phyloP scores from a whole-genome alignment of 305 asterid species.

The Solanum hybrid region DNA sequence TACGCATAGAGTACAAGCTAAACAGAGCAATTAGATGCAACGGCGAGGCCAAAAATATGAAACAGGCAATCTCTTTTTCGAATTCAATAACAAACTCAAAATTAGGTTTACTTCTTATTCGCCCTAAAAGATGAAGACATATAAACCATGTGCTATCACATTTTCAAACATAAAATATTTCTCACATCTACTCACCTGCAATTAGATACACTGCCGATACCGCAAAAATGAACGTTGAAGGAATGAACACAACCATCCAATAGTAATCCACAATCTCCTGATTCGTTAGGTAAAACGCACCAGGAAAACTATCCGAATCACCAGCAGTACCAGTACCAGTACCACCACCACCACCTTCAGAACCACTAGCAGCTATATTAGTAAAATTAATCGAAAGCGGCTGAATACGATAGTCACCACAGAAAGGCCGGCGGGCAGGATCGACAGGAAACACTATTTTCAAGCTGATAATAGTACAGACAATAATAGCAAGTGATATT shows the following conservation, averaged over 20 bases:
- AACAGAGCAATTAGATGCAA: neutral
- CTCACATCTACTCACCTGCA: conserved; percentile 37
- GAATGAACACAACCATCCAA: conserved; percentile 91
- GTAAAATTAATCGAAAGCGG: conserved; percentile 61
- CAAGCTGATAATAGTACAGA: conserved; percentile 58
- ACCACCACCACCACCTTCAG: conserved; percentile 7
- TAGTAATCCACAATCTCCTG: conserved; percentile 88
- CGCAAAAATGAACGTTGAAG: conserved; percentile 47
- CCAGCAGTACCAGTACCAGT: conserved; percentile 12
- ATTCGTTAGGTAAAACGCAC: conserved; percentile 79
- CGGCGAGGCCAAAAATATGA: neutral
- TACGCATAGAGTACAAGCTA: neutral
- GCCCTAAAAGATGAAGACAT: neutral
- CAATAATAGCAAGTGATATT: conserved; percentile 33
- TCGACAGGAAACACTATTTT: conserved; percentile 61
- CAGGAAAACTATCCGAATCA: conserved; percentile 53
- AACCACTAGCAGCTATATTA: conserved; percentile 12
- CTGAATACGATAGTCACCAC: conserved; percentile 73
- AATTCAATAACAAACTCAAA: neutral
- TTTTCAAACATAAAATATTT: neutral
- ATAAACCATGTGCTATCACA: neutral
- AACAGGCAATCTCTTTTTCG: neutral
- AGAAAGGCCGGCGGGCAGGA: conserved; percentile 63
- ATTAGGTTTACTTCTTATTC: neutral
- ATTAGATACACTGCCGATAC: conserved; percentile 50